A percentile compares a stretch with the other conserved stretches of the same genome.
Conservation (phyloP, 1,284 basidiomycete species). For the Leccinum huronense region DNA sequence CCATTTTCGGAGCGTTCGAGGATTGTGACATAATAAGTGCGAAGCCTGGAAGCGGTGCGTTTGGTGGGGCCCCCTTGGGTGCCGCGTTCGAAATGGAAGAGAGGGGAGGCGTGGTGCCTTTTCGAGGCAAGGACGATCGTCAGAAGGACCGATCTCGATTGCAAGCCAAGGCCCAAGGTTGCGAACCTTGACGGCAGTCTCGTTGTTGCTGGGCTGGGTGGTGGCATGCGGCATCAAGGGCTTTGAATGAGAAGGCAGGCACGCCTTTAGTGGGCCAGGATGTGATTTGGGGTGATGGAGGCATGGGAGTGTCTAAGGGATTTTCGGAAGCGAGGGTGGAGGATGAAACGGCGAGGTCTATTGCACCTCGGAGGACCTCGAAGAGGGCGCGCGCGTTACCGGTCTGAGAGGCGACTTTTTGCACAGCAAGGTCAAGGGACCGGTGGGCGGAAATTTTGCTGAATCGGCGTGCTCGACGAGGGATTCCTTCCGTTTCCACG, state of each 20-base stretch:
- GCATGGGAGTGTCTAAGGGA: constrained; percentile 41
- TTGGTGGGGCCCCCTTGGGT: constrained; percentile 51
- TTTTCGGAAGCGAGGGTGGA: constrained; percentile 32
- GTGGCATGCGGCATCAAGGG: constrained; percentile 18
- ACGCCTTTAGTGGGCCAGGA: constrained; percentile 67
- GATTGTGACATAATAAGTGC: constrained; percentile 56
- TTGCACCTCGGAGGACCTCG: constrained; percentile 73
- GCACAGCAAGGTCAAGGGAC: constrained; percentile 63
- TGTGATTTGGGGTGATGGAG: constrained; percentile 59
- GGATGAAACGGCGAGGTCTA: constrained; percentile 57
- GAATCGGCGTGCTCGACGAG: constrained; percentile 56
- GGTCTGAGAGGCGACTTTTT: constrained; percentile 77
- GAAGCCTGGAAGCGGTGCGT: constrained; percentile 39
- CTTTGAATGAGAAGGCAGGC: constrained; percentile 44
- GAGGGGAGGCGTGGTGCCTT: constrained; percentile 55
- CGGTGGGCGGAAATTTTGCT: constrained; percentile 55
- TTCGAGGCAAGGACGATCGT: constrained; percentile 61
- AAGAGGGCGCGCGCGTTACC: constrained; percentile 76
- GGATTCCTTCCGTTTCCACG: constrained; percentile 81
- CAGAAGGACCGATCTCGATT: constrained; percentile 67
- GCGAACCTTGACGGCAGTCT: constrained; percentile 61
- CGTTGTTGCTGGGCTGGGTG: constrained; percentile 49
- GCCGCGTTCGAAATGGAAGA: constrained; percentile 36
- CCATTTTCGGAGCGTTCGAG: constrained; percentile 54
- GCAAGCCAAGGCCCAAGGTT: constrained; percentile 69